phyloP scores from a whole-genome alignment of 768 basidiomycete species.

The Cystobasidium onofrii region DNA sequence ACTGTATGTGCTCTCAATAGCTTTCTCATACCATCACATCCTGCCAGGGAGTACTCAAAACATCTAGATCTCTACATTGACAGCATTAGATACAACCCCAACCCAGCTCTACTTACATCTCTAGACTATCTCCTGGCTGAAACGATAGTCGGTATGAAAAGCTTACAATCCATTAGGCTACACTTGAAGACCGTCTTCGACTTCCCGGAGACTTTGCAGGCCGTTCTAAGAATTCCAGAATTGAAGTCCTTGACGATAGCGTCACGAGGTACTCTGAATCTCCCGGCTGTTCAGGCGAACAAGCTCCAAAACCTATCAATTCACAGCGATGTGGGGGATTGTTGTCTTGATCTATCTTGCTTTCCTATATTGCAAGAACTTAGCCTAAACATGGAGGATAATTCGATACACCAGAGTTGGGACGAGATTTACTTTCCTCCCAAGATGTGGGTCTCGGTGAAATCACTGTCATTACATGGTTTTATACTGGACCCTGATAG shows the following conservation, averaged over 20 bases:
- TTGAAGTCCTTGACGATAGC: background rate
- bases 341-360: background rate
- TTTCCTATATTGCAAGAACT: background rate
- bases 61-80: background rate
- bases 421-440: background rate
- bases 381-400: background rate
- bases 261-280: background rate
- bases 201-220: background rate
- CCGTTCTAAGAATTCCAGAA: background rate
- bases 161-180: background rate
- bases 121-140: background rate
- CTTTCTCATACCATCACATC: background rate
- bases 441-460: background rate
- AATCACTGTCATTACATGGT: background rate
- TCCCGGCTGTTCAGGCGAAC: background rate
- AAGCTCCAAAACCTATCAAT: background rate
- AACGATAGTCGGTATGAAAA: background rate
- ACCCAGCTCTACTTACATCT: background rate
- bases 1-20: background rate
- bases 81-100: background rate
- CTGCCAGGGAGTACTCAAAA: background rate
- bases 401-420: background rate
- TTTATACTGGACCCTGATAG: background rate
- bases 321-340: background rate
- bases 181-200: background rate